Conservation (phyloP, 2,329 filamentous ascomycete genomes). For the Colletotrichum incanum region DNA sequence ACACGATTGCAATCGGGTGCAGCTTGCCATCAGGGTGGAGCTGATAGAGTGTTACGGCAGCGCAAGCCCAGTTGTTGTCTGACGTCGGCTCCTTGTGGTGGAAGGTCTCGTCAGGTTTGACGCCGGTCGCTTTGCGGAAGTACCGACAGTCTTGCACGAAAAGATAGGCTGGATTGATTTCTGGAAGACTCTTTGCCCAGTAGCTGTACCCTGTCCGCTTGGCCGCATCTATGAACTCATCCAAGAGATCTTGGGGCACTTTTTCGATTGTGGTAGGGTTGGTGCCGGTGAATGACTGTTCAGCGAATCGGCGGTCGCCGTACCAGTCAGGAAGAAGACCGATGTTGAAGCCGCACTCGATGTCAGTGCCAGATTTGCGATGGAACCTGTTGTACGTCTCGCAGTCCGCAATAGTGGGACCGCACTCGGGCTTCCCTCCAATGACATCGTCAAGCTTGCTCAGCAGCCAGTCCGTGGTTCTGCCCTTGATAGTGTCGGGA, state of each 20-base stretch:
- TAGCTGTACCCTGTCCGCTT: slow-evolving; percentile 51
- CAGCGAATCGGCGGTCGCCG: slow-evolving; percentile 57
- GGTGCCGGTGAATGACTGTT: slow-evolving; percentile 61
- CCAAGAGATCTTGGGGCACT: slow-evolving; percentile 51
- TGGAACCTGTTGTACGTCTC: slow-evolving; percentile 53
- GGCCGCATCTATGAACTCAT: slow-evolving; percentile 55
- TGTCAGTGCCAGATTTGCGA: slow-evolving; percentile 54
- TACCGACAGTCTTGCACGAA: slow-evolving; percentile 62
- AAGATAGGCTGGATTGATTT: slow-evolving; percentile 51
- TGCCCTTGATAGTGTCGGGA: slow-evolving; percentile 51
- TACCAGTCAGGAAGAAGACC: slow-evolving; percentile 47
- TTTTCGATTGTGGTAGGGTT: slow-evolving; percentile 64
- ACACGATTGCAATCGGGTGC: slow-evolving; percentile 64
- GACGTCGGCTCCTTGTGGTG: slow-evolving; percentile 49
- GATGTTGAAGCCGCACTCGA: slow-evolving; percentile 52
- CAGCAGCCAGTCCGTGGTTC: slow-evolving; percentile 51
- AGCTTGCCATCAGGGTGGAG: slow-evolving; percentile 61
- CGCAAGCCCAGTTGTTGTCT: slow-evolving; percentile 52
- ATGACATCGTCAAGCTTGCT: slow-evolving; percentile 47
- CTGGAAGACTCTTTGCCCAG: slow-evolving; percentile 50
- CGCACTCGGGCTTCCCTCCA: slow-evolving; percentile 49
- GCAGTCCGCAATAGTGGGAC: slow-evolving; percentile 51
- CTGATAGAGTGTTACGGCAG: slow-evolving; percentile 60
- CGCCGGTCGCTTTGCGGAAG: slow-evolving; percentile 56
- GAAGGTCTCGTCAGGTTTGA: slow-evolving; percentile 48